phyloP scores from a whole-genome alignment of 2,329 filamentous ascomycete genomes.

The Hymenotorrendiella dingleyae region DNA sequence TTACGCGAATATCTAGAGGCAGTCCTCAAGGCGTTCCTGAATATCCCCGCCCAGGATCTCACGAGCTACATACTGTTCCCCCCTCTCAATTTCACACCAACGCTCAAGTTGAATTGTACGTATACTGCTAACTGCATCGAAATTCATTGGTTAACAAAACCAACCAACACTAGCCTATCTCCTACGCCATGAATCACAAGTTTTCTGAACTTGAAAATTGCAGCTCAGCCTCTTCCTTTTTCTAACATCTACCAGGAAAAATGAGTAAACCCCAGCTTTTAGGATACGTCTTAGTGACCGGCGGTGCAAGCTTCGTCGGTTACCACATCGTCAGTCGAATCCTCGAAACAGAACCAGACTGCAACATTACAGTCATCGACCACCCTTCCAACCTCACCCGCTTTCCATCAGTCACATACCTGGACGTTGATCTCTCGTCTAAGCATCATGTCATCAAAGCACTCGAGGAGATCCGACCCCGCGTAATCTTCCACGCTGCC shows the following conservation, averaged over 20 bases:
- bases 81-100: no score
- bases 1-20: no score
- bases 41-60: no score
- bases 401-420: background rate
- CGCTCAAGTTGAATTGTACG: no score
- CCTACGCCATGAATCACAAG: background rate
- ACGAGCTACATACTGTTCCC: no score
- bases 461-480: background rate
- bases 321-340: constrained; percentile 1
- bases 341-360: background rate
- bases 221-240: background rate
- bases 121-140: no score
- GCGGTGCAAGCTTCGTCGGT: background rate
- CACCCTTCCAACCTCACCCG: background rate
- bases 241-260: no score
- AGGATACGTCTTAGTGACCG: constrained; percentile 5
- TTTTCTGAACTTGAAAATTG: background rate
- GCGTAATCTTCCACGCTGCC: background rate
- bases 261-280: no score
- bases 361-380: constrained; percentile 1
- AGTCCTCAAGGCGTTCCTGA: no score
- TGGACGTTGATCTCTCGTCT: background rate
- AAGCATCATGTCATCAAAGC: background rate
- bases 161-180: background rate
- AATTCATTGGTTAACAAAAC: background rate